phyloP scores from a whole-genome alignment of 1,284 basidiomycete genomes.

The Puccinia horiana region DNA sequence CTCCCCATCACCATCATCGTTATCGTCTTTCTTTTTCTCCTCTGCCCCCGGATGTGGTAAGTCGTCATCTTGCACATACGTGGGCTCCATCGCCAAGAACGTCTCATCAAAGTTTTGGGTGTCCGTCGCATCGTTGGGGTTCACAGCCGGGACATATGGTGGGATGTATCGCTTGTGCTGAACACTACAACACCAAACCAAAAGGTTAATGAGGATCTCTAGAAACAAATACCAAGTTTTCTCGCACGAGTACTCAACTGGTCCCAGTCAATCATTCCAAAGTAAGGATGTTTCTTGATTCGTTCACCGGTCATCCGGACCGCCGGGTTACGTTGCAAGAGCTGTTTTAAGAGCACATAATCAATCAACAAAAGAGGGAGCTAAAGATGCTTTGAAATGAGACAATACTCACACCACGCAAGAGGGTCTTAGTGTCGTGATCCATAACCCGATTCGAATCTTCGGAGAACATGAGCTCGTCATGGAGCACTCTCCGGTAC shows the following conservation, averaged over 20 bases:
- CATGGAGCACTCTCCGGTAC: conserved; percentile 85
- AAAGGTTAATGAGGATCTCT: background rate
- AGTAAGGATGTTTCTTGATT: conserved; percentile 91
- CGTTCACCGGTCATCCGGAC: conserved; percentile 86
- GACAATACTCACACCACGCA: conserved; percentile 73
- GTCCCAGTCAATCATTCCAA: conserved; percentile 92
- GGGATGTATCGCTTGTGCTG: conserved; percentile 93
- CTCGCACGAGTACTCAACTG: conserved; percentile 60
- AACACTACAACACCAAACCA: conserved; percentile 61
- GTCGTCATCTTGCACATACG: conserved; percentile 63
- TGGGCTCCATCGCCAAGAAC: conserved; percentile 75
- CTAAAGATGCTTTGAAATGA: background rate
- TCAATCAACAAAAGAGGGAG: too few relatives aligned
- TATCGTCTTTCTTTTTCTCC: conserved; percentile 60
- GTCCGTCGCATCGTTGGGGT: conserved; percentile 88
- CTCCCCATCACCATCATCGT: conserved; percentile 66
- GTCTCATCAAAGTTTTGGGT: conserved; percentile 97
- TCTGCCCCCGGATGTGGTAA: conserved; percentile 61
- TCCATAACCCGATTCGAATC: conserved; percentile 75
- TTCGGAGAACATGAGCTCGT: conserved; percentile 83
- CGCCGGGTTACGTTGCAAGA: conserved; percentile 86
- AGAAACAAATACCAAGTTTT: background rate
- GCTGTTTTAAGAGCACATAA: conserved; percentile 62
- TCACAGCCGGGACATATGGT: conserved; percentile 93
- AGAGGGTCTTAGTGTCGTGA: conserved; percentile 88